These are phyloP conservation scores for Pichia pseudocactophila DNA, from an alignment of 805 yeast genomes.

Conservation along the genomic window DNA sequence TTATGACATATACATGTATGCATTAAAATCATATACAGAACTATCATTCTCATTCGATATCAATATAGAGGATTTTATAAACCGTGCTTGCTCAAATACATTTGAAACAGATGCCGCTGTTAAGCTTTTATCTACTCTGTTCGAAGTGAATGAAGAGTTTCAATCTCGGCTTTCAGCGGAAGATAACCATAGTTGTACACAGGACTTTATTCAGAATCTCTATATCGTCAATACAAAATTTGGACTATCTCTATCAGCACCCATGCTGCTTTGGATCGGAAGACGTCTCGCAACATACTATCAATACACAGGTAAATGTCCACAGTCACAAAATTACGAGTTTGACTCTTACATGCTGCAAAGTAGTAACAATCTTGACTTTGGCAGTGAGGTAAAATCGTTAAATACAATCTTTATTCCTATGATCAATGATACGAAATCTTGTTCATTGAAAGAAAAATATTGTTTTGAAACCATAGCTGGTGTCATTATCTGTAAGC, in stretches of 20 bases:
- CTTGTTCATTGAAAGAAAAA: slow-evolving; percentile 16
- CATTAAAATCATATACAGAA: too few species aligned
- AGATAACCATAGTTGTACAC: neutral
- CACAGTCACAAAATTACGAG: slow-evolving; percentile 14
- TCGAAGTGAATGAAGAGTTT: neutral
- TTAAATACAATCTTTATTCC: slow-evolving; percentile 24
- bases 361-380: slow-evolving; percentile 9
- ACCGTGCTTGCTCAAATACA: neutral
- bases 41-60: neutral
- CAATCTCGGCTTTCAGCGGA: neutral
- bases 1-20: too few species aligned
- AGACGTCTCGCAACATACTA: slow-evolving; percentile 25
- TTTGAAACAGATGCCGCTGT: neutral
- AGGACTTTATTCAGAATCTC: slow-evolving; percentile 12
- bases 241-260: slow-evolving; percentile 5
- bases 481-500: slow-evolving; percentile 31
- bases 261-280: slow-evolving; percentile 26
- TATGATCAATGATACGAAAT: slow-evolving; percentile 17
- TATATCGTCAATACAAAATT: slow-evolving; percentile 14
- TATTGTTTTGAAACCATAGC: slow-evolving; percentile 31
- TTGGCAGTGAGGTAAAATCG: slow-evolving; percentile 16
- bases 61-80: neutral
- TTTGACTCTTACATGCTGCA: slow-evolving; percentile 11
- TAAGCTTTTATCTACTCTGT: slow-evolving; percentile 1
- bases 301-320: slow-evolving; percentile 19